A percentile compares a stretch with the other conserved stretches of the same genome.
Evolutionary conservation across 2,329 filamentous ascomycete genomes (phyloP).

Genomic region (Ceratocystis variospora): DNA sequence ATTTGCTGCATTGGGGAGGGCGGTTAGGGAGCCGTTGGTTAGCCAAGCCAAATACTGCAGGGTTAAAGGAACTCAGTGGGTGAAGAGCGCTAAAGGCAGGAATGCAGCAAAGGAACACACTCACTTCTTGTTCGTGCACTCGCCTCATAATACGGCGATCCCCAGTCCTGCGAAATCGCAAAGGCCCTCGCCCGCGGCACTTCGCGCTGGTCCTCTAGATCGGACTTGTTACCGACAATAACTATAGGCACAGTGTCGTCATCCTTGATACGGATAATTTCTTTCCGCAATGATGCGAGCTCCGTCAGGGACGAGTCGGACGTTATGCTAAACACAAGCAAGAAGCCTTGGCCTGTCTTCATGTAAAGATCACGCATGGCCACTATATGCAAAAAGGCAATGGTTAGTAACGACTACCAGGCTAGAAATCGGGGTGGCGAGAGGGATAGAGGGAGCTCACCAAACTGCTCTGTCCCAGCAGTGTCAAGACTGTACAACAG

Average conservation of each 20-base stretch:
- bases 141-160: constrained; percentile 81
- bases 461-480: constrained; percentile 84
- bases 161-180: constrained; percentile 74
- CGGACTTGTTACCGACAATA: constrained; percentile 83
- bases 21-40: background rate
- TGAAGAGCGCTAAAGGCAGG: background rate
- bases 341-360: constrained; percentile 84
- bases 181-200: constrained; percentile 71
- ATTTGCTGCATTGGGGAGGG: constrained; percentile 42
- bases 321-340: constrained; percentile 85
- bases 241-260: constrained; percentile 76
- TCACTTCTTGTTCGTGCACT: constrained; percentile 62
- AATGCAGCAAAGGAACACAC: constrained; percentile 22
- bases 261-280: constrained; percentile 84
- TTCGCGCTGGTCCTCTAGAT: constrained; percentile 71
- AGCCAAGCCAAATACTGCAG: background rate
- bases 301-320: constrained; percentile 72
- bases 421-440: background rate
- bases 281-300: constrained; percentile 66
- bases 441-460: constrained; percentile 38
- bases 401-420: constrained; percentile 20
- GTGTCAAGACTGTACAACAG: constrained; percentile 56
- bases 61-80: background rate
- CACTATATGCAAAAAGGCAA: constrained; percentile 28
- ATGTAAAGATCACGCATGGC: constrained; percentile 73